Evolutionary conservation across 192 early-diverging fungal genomes (phyloP).

Genomic region (Linnemannia hyalina): DNA sequence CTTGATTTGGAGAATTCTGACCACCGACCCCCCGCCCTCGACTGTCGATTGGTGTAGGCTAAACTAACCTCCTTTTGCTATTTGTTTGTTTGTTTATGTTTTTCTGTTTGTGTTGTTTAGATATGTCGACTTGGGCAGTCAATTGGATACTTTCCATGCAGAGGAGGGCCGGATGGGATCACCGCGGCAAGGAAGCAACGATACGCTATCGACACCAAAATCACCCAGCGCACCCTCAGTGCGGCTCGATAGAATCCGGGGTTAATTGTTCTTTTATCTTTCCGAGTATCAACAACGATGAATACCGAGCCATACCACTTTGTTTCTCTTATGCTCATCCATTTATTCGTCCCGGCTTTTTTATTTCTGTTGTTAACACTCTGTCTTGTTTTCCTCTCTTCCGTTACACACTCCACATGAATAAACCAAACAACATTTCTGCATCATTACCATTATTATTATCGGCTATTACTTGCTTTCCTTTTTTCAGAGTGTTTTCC

Average conservation of each 20-base stretch:
- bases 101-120: not conserved
- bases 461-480: no score
- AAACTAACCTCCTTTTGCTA: not conserved
- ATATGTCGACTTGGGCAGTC: conserved; percentile 53
- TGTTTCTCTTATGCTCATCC: not conserved
- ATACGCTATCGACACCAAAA: conserved; percentile 29
- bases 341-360: not conserved
- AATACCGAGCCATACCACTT: not conserved
- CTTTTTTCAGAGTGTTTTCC: no score
- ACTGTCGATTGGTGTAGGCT: not conserved
- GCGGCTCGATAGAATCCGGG: conserved; percentile 42
- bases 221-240: conserved; percentile 31
- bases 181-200: conserved; percentile 49
- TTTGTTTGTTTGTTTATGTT: not conserved
- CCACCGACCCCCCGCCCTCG: not conserved
- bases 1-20: not conserved
- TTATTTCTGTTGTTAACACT: not conserved
- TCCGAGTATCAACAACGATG: not conserved
- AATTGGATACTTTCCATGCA: conserved; percentile 53
- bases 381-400: not conserved
- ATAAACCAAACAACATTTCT: not conserved
- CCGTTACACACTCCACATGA: not conserved
- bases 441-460: not conserved
- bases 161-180: conserved; percentile 52
- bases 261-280: not conserved